Evolutionary conservation across 441 rosid species (phyloP), one percentile per base, ranked within the genome.

Genomic region (Iberis amara): DNA sequence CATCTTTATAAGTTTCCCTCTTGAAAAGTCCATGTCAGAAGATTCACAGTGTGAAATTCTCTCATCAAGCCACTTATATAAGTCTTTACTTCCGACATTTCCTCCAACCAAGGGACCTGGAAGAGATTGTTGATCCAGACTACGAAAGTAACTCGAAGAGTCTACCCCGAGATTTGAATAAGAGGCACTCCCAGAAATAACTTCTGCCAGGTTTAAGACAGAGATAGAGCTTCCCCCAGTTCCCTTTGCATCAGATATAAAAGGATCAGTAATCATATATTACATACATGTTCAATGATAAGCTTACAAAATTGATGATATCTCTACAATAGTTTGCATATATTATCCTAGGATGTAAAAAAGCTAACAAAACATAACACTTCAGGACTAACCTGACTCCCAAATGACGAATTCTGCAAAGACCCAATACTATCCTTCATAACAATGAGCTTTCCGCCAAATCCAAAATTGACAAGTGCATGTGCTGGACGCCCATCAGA

Each of bases 21-120:
- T 86, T 52, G 69, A 61, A 65, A 74, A 79, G 50, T 92, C 87
- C 72, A 78, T 69, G 39, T 68, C 63, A 11, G 70, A 47, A 45
- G 88, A 76, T 63, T 85, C 96, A 72, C 80, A 83, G 21, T 62
- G 57, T 7, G 69, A 65, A 72, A 86, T 74, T 71, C 89, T 81
- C 70, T 94, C 97, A 73, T 89, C 99, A 56, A 89, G 70, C 99
- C 99, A 94, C 73, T 80, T 94, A 72, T 85, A 65, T 63, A 94
- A 73, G 47, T 94, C 99, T 76, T 85, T 89, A 68, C 68, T 80
- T 68, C 97, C 90, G 57, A 65, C 91, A 78, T 48, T 89, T 52
- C 99, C 97, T 52, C 99, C 99, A 71, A 80, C 91, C 80, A 94
- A 74, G 31, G 99, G 99, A 62, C 99, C 97, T 21, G 96, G 85